phyloP scores from a whole-genome alignment of 2,329 filamentous ascomycete species.

The Aspergillus floridensis region DNA sequence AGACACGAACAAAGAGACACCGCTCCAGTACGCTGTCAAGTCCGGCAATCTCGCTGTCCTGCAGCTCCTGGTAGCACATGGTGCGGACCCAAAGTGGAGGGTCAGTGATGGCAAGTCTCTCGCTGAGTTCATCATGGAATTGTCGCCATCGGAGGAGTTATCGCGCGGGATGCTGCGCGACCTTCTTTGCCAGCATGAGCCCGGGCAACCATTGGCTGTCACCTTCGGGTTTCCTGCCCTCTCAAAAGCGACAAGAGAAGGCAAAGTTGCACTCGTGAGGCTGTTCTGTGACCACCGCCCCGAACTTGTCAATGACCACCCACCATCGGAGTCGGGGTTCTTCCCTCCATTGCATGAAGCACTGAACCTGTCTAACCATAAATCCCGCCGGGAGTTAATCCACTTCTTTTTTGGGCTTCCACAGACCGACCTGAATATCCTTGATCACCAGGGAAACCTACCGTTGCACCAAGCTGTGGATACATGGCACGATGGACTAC shows the following conservation, averaged over 20 bases:
- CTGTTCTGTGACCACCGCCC: background rate
- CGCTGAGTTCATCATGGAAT: background rate
- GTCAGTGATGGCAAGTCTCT: background rate
- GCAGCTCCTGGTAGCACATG: background rate
- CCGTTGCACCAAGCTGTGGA: constrained; percentile 1
- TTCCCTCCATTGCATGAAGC: background rate
- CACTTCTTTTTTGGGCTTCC: background rate
- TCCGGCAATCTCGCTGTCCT: background rate
- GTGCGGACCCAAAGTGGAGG: background rate
- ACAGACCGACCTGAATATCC: background rate
- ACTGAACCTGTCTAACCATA: background rate
- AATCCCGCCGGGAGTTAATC: background rate
- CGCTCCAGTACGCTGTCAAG: constrained; percentile 3
- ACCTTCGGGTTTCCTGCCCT: background rate
- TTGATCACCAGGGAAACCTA: background rate
- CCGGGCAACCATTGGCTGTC: background rate
- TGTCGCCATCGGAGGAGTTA: background rate
- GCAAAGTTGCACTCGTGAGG: background rate
- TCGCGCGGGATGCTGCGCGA: background rate
- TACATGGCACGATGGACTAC: background rate
- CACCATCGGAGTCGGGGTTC: background rate
- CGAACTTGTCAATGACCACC: background rate
- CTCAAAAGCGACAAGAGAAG: background rate
- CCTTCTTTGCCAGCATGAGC: background rate
- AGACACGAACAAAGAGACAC: background rate